A percentile compares a stretch with the other conserved stretches of the same genome.
Conservation (phyloP, 495 filamentous ascomycete species). For the Annulohypoxylon maeteangense region DNA sequence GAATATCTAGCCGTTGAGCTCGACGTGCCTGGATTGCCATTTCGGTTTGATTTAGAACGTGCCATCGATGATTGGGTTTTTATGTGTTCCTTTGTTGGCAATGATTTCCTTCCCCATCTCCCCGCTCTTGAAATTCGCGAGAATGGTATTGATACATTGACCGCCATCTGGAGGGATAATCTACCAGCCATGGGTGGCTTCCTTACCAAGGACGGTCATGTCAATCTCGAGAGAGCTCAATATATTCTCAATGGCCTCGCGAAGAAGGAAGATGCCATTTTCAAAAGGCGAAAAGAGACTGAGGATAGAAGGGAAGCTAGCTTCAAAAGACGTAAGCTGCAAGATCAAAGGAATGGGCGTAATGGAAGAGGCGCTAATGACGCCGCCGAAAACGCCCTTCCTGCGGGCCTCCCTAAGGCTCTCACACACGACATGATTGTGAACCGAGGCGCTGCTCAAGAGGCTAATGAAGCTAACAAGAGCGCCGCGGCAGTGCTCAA, state of each 20-base stretch:
- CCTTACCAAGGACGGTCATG: slow-evolving; percentile 91
- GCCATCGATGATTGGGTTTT: slow-evolving; percentile 99
- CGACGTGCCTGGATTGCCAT: slow-evolving; percentile 77
- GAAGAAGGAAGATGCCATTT: slow-evolving; percentile 96
- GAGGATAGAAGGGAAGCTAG: slow-evolving; percentile 84
- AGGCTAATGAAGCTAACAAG: slow-evolving; percentile 89
- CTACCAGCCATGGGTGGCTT: slow-evolving; percentile 93
- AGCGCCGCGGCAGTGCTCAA: slow-evolving; percentile 92
- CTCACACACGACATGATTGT: slow-evolving; percentile 90
- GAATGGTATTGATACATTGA: slow-evolving; percentile 95
- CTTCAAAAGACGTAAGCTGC: slow-evolving; percentile 78
- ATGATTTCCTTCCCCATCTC: slow-evolving; percentile 97
- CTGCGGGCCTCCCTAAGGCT: slow-evolving; percentile 59
- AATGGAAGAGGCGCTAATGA: slow-evolving; percentile 57
- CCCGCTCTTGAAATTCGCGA: slow-evolving; percentile 97
- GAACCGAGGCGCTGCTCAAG: slow-evolving; percentile 77
- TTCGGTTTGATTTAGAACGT: slow-evolving; percentile 87
- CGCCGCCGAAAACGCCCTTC: slow-evolving; percentile 26
- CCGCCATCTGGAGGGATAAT: slow-evolving; percentile 94
- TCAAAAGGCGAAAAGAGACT: slow-evolving; percentile 79
- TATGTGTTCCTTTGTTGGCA: slow-evolving; percentile 99
- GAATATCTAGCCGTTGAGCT: slow-evolving; percentile 95
- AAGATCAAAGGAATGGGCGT: slow-evolving; percentile 64
- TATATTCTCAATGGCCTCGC: slow-evolving; percentile 88
- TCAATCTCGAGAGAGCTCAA: slow-evolving; percentile 87